Base-by-base conservation (phyloP, 2,329 filamentous ascomycete species). In the Gremmenia infestans region DNA sequence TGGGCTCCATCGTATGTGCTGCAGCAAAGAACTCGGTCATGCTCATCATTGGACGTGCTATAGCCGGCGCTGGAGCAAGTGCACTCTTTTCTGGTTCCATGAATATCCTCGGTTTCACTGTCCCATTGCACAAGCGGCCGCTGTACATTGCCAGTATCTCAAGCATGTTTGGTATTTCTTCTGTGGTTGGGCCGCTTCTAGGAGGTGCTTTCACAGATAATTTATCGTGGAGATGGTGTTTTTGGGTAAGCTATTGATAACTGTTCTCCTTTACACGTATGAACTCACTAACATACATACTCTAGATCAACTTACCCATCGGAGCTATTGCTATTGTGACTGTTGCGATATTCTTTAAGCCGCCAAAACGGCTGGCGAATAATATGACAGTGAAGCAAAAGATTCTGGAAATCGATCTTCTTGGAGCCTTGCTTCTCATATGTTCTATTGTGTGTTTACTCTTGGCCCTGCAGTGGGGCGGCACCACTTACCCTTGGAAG, bases 401-500 rank as follows among this genome's bases (percentile, higher is more conserved):
- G 68, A 60, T 80, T 36, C 66, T 73, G 0, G 74, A 80, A 60
- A 75, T 81, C 61, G 79, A 81, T 60, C 70, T 75, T 3, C 32
- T 76, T 3, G 78, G 78, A 2, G 72, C 74, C 15, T 54, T 71
- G 4, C 66, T 81, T 46, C 68, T 81, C 39, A 76, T 81, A 71
- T 71, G 71, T 61, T 66, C 71, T 63, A 70, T 74, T 66, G 65
- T 80, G 61, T 67, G 69, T 63, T 69, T 76, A 51, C 69, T 80
- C 32, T 68, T 79, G 3, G 77, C 76, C 14, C 65, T 80, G 1
- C 76, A 79, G 64, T 79, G 75, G 67, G 78, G 76, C 47, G 78
- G 78, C 5, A 68, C 70, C 5, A 71, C 70, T 2, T 71, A 78
- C 54, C 59, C 72, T 17, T 80, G 78, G 78, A 69, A 71, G 50